phyloP scores from a whole-genome alignment of 176 grass and related monocot species.

The Zizania latifolia region DNA sequence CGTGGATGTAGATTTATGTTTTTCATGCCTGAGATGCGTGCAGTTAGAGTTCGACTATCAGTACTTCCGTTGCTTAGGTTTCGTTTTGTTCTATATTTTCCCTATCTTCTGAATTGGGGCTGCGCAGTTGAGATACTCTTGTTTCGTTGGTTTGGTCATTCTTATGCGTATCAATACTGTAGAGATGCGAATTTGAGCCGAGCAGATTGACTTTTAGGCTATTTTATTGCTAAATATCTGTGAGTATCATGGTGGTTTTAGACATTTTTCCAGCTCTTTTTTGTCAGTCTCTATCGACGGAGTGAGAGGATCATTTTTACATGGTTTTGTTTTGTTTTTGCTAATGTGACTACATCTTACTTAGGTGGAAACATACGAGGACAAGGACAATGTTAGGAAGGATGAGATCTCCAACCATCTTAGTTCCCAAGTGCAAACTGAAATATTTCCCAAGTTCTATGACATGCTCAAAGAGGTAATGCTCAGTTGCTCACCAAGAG shows the following conservation, averaged over 20 bases:
- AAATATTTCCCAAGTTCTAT: conserved; percentile 56
- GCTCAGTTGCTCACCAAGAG: background rate
- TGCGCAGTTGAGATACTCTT: background rate
- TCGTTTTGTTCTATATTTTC: background rate
- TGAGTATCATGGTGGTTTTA: background rate
- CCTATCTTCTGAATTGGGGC: background rate
- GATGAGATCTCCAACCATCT: conserved; percentile 78
- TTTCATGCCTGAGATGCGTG: background rate
- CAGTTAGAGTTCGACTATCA: background rate
- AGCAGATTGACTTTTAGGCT: background rate
- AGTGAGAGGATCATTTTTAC: background rate
- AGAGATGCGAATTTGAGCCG: background rate
- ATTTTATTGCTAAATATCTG: background rate
- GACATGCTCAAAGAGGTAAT: conserved; percentile 83
- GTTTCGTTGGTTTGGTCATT: background rate
- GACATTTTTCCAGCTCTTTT: background rate
- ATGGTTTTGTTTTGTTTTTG: background rate
- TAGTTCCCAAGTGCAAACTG: conserved; percentile 39
- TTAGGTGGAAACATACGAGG: conserved; percentile 80
- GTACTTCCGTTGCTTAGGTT: background rate
- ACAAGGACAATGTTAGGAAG: conserved; percentile 80
- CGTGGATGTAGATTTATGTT: background rate
- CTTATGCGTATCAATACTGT: background rate
- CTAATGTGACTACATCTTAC: conserved; percentile 2
- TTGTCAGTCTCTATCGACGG: background rate